phyloP scores from a whole-genome alignment of 306 rosid species.

The Oemleria cerasiformis region DNA sequence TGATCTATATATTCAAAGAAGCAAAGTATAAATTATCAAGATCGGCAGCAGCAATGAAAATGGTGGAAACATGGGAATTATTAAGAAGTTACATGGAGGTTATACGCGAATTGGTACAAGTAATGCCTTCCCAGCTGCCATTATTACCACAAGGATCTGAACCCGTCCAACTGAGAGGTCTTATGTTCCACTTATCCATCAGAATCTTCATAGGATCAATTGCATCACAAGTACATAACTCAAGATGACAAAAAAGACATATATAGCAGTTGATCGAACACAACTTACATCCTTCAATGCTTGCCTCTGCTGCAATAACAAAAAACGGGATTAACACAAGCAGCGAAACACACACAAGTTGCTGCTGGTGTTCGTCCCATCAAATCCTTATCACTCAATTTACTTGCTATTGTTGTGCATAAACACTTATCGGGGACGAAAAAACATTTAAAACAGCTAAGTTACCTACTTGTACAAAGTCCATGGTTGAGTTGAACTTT shows the following conservation, averaged over 20 bases:
- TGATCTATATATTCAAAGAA: constrained; percentile 19
- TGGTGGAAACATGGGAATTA: background rate
- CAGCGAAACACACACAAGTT: background rate
- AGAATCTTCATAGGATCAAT: constrained; percentile 12
- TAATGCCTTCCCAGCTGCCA: constrained; percentile 20
- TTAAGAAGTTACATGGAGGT: constrained; percentile 15
- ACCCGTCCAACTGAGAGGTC: constrained; percentile 10
- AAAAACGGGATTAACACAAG: background rate
- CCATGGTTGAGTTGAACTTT: background rate
- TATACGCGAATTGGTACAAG: constrained; percentile 6
- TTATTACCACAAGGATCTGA: constrained; percentile 12
- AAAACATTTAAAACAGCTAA: background rate
- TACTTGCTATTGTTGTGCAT: constrained; percentile 1
- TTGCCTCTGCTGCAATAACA: constrained; percentile 2
- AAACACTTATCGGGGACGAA: background rate
- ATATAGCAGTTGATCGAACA: background rate
- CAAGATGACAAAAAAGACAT: background rate
- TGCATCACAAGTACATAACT: background rate
- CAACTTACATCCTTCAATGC: constrained; percentile 4
- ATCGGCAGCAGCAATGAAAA: background rate
- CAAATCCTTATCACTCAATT: background rate
- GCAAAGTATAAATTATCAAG: background rate
- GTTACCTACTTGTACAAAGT: background rate
- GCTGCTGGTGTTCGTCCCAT: background rate
- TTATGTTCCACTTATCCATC: constrained; percentile 16